These are phyloP conservation scores for Ajuga chamaepitys DNA, from an alignment of 257 asterid genomes.

Conservation along the genomic window DNA sequence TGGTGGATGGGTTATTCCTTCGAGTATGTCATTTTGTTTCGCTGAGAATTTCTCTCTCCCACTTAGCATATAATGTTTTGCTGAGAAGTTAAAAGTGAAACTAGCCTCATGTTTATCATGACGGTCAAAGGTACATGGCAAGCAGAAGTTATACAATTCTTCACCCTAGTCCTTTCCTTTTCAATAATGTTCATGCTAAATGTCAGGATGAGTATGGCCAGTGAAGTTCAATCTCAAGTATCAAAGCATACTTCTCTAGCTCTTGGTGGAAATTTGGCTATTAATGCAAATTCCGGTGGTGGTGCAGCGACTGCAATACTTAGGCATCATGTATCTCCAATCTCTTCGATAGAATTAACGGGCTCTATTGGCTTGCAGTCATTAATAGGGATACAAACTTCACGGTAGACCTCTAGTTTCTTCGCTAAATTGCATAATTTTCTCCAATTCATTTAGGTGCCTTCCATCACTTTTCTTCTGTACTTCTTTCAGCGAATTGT, in stretches of 20 bases:
- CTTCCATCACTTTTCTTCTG: slow-evolving; percentile 8
- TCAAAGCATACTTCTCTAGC: slow-evolving; percentile 59
- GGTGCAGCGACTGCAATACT: slow-evolving; percentile 73
- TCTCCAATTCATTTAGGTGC: slow-evolving; percentile 3
- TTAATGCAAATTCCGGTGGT: slow-evolving; percentile 57
- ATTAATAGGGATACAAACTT: slow-evolving; percentile 62
- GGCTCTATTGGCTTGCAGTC: slow-evolving; percentile 84
- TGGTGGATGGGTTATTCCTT: neutral
- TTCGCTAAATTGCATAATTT: neutral
- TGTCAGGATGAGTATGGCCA: slow-evolving; percentile 92
- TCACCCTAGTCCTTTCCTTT: slow-evolving; percentile 6
- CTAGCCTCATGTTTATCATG: slow-evolving; percentile 5
- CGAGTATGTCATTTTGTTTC: slow-evolving; percentile 5
- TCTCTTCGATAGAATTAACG: slow-evolving; percentile 65
- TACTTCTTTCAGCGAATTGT: slow-evolving; percentile 64
- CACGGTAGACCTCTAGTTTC: slow-evolving; percentile 51
- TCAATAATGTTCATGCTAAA: slow-evolving; percentile 17
- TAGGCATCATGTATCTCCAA: slow-evolving; percentile 72
- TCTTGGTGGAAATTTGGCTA: slow-evolving; percentile 82
- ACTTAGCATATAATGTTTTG: neutral
- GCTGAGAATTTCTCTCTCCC: slow-evolving; percentile 1
- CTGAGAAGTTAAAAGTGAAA: neutral
- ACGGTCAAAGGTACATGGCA: neutral
- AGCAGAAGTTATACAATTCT: neutral
- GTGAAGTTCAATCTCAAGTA: slow-evolving; percentile 74